These are phyloP conservation scores for Theobroma grandiflorum DNA, from an alignment of 441 rosid genomes.

Conservation along the genomic window DNA sequence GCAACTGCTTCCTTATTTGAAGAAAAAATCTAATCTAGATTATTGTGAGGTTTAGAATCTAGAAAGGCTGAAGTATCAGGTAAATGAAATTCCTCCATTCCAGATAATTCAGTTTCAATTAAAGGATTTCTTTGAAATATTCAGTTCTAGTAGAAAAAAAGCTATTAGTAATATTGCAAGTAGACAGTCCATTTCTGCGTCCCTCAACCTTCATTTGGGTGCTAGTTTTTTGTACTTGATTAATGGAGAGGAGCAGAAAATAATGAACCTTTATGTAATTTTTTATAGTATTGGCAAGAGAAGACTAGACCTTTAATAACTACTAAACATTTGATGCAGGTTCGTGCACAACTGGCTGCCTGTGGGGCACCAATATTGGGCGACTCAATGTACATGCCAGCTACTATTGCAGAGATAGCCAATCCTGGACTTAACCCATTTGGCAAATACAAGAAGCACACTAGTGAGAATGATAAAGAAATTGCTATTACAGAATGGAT, in stretches of 20 bases:
- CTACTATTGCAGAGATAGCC: conserved; percentile 68
- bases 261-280: not conserved
- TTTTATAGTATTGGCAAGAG: not conserved
- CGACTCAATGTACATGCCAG: conserved; percentile 89
- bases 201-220: not conserved
- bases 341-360: conserved; percentile 87
- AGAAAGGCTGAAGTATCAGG: not conserved
- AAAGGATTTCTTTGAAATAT: not conserved
- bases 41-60: not conserved
- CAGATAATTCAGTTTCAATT: not conserved
- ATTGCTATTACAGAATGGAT: conserved; percentile 67
- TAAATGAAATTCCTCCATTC: not conserved
- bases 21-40: not conserved
- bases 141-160: not conserved
- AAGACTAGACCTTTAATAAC: conserved; percentile 11
- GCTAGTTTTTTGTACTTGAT: not conserved
- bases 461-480: conserved; percentile 54
- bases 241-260: not conserved
- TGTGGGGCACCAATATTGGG: conserved; percentile 86
- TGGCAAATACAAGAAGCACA: conserved; percentile 49
- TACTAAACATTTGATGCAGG: conserved; percentile 47
- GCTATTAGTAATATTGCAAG: not conserved
- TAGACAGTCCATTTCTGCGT: not conserved
- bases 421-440: conserved; percentile 70
- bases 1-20: not conserved